Percentiles rank a stretch among this genome's conserved stretches.
phyloP scores from a whole-genome alignment of 2,329 filamentous ascomycete species.

The Microcyclospora tardicrescens region DNA sequence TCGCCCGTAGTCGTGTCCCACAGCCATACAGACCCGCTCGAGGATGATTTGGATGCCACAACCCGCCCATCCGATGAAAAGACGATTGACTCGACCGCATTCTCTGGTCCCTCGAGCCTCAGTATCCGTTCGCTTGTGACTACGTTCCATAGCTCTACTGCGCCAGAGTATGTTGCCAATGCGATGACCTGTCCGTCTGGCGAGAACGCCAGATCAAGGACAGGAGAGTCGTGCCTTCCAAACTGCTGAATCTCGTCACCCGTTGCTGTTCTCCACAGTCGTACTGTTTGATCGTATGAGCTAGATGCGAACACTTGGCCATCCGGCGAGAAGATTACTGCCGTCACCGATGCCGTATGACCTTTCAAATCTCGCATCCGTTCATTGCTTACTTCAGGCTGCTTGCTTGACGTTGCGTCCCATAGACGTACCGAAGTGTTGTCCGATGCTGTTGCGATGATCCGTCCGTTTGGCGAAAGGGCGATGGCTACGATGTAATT shows the following conservation, averaged over 20 bases:
- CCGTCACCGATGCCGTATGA: not conserved
- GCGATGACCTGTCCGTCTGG: too few species aligned
- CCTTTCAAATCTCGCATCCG: too few species aligned
- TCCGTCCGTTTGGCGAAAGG: not conserved
- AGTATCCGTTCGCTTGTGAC: slow-evolving; percentile 1
- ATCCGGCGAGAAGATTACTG: slow-evolving; percentile 3
- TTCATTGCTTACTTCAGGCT: not conserved
- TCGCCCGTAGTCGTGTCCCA: slow-evolving; percentile 7
- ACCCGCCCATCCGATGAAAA: slow-evolving; percentile 3
- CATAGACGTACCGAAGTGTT: not conserved
- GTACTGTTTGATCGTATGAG: slow-evolving; percentile 3
- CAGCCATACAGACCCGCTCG: slow-evolving; percentile 5
- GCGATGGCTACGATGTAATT: not conserved
- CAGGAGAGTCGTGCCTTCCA: slow-evolving; percentile 7
- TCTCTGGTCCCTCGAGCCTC: not conserved
- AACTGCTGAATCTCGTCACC: slow-evolving; percentile 10
- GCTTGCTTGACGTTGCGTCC: not conserved
- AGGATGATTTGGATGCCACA: not conserved
- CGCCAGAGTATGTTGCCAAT: not conserved
- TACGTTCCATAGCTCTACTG: slow-evolving; percentile 3
- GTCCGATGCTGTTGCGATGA: not conserved
- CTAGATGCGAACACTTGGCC: slow-evolving; percentile 1
- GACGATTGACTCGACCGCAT: not conserved
- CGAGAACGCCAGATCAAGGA: too few species aligned
- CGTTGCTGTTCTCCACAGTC: slow-evolving; percentile 8